Base-by-base conservation (phyloP, 179 eudicot genomes). In the Patellifolia procumbens region DNA sequence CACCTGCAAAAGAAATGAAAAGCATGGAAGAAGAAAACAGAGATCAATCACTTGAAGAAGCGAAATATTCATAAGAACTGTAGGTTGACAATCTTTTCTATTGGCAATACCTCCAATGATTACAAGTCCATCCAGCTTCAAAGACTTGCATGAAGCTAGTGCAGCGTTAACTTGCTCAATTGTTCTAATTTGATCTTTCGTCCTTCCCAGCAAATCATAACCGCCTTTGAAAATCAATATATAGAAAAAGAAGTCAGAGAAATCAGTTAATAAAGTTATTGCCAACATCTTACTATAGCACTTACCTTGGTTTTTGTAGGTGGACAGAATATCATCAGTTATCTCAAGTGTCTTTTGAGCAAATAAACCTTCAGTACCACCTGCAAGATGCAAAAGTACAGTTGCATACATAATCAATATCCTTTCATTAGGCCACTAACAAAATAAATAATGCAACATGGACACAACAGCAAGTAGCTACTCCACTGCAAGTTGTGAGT, bases 351-450 rank as follows among this genome's bases (percentile, higher is more conserved):
- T 87, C 75, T 86, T 93, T 62, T 95, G 95, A 16, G 98, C 96
- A 86, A 93, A 93, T 75, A 93, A 85, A 63, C 99, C 99, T 72
- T 95, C 99, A 45, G 99, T 93, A 74, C 99, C 98, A 86, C 99
- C 98, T 95, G 87, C 56, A 56, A 79, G 42, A 81, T 69, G 68
- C 51, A 76, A 68, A 76, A 68, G 72, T n/a, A 67, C 29, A 35
- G 7, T 26, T 32, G 20, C 37, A 49, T 76, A 11, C 39, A 56
- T 11, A 77, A 65, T 49, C 34, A 74, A 29, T 17, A 22, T 51
- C 31, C 48, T 37, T 24, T 31, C 9, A 49, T 19, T 16, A 68
- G 35, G 66, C 48, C 43, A 53, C 12, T 24, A 39, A 29, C 52
- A 53, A 76, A 7, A 13, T 20, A 68, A 51, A 31, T 0, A 31